Conservation (phyloP, 1,284 basidiomycete species). For the Coniferiporia sulphurascens region DNA sequence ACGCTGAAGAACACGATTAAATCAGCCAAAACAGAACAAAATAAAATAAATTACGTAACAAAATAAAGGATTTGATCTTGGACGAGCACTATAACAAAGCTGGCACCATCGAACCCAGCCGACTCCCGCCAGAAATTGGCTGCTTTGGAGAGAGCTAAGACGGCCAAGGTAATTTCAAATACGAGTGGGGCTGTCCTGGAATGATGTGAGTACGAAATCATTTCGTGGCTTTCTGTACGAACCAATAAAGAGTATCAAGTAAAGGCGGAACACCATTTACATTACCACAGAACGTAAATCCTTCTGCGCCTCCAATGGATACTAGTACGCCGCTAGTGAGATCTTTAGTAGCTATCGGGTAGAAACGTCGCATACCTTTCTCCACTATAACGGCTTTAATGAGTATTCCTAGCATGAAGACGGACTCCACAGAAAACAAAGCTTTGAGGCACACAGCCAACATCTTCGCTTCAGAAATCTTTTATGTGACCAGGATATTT, state of each 20-base stretch:
- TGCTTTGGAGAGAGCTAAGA: background rate
- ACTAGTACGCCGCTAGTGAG: no score
- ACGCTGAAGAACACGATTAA: background rate
- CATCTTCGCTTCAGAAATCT: background rate
- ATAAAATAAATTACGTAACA: background rate
- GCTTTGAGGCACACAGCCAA: background rate
- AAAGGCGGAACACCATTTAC: background rate
- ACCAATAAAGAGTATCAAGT: background rate
- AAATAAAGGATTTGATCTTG: constrained; percentile 1
- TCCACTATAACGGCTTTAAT: no score
- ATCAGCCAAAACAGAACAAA: background rate
- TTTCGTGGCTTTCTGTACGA: no score
- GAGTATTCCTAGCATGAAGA: no score
- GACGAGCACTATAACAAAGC: background rate
- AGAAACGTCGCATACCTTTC: no score
- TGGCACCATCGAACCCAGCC: background rate
- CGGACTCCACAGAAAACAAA: background rate
- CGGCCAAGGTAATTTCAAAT: background rate
- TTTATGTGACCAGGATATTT: no score
- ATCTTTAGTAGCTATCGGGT: no score
- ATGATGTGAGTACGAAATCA: no score
- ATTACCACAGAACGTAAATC: background rate
- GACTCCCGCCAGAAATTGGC: background rate
- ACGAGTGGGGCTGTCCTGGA: constrained; percentile 4
- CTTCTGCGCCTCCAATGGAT: background rate